Evolutionary conservation across 768 basidiomycete species (phyloP), one percentile per base, ranked within the genome.

Genomic region (Hemileccinum rubropunctum): DNA sequence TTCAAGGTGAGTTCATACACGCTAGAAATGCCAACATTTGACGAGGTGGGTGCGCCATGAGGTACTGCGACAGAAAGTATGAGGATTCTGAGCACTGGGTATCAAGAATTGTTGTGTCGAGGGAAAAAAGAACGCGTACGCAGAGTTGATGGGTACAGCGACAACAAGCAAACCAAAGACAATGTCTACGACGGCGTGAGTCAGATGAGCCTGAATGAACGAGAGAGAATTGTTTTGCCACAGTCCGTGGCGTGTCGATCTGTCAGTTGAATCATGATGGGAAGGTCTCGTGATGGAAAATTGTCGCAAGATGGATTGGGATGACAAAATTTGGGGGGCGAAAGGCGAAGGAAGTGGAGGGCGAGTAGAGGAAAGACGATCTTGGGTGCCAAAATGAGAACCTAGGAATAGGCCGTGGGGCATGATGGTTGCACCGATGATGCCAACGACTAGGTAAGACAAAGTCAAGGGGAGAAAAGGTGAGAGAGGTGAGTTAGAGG

Each of bases 371-470:
- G n/a, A n/a, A n/a, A 23, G 35, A 23, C 48, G 48, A 28, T 52
- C n/a, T n/a, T n/a, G n/a, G n/a, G n/a, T n/a, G n/a, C 42, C 49
- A 26, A 51, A 26, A 51, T 52, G 35, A 32, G 51, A 52, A 21
- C 81, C 81, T 27, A 82, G 70, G 66, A 79, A 80, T 18, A 83
- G 67, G 5, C 74, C 77, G 59, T 82, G 81, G 1, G 81, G 80
- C 80, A 82, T 82, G 60, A 81, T 76, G 1, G 80, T 83, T 5
- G 80, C 81, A 54, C 74, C 71, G 26, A 73, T 48, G 48, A 77
- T 76, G 36, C 73, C 71, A 47, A 71, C 65, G 6, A 70, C 66
- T 69, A 28, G 48, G 17, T 0, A n/a, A n/a, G n/a, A n/a, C n/a
- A n/a, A n/a, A n/a, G n/a, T n/a, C n/a, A n/a, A n/a, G n/a, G n/a